Evolutionary conservation across 2,329 filamentous ascomycete species (phyloP).

Genomic region (Botrytis galanthina): DNA sequence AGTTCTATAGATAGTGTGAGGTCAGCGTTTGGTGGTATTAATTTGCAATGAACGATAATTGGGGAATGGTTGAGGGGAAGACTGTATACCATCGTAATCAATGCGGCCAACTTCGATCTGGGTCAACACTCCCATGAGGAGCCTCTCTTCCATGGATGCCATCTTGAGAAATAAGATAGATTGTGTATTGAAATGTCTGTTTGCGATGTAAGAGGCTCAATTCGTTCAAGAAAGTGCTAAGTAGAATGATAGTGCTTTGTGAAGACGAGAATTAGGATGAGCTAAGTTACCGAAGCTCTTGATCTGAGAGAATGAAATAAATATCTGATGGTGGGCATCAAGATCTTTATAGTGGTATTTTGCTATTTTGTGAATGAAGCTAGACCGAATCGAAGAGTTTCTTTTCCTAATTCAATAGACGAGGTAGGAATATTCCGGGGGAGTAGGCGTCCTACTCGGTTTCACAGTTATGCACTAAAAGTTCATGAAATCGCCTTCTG

Average conservation of each 20-base stretch:
- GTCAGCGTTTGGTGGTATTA: neutral
- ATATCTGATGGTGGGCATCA: neutral
- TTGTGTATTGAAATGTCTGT: neutral
- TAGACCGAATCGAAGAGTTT: neutral
- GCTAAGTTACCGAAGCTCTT: neutral
- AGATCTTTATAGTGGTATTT: neutral
- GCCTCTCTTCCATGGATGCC: neutral
- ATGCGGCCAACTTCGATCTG: neutral
- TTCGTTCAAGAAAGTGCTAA: too few relatives aligned
- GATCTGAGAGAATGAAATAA: neutral
- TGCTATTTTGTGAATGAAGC: neutral
- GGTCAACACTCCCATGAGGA: neutral
- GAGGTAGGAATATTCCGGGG: neutral
- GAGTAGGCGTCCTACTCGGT: rapidly evolving
- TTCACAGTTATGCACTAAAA: neutral
- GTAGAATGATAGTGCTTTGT: too few relatives aligned
- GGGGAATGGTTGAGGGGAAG: neutral
- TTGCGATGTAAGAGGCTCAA: neutral
- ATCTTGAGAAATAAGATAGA: neutral
- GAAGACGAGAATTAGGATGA: too few relatives aligned
- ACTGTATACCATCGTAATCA: neutral
- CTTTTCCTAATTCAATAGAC: neutral
- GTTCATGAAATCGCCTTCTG: neutral
- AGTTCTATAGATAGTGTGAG: neutral
- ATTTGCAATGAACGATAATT: neutral